Evolutionary conservation across 2,329 filamentous ascomycete genomes (phyloP).

Genomic region (Alternaria postmessia): DNA sequence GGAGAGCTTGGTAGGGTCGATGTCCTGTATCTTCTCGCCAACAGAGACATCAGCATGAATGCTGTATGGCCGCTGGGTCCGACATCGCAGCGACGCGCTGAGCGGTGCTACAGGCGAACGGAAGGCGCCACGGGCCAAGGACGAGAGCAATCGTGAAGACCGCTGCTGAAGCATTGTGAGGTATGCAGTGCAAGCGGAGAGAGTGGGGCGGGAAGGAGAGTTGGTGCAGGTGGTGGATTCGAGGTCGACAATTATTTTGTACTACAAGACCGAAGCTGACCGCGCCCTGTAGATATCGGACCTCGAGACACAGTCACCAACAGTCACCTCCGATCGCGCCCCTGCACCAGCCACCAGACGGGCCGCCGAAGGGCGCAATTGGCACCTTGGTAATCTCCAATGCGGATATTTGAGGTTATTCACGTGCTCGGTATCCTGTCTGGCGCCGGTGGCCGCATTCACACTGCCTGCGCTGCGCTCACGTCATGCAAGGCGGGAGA

Average conservation of each 20-base stretch:
- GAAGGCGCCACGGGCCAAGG: slow-evolving; percentile 37
- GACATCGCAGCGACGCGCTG: slow-evolving; percentile 56
- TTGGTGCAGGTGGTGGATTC: slow-evolving; percentile 16
- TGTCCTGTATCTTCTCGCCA: slow-evolving; percentile 66
- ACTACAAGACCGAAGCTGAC: slow-evolving; percentile 39
- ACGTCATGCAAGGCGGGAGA: slow-evolving; percentile 28
- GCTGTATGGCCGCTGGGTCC: slow-evolving; percentile 58
- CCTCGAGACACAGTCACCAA: slow-evolving; percentile 18
- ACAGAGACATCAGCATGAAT: slow-evolving; percentile 57
- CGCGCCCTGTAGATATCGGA: slow-evolving; percentile 23
- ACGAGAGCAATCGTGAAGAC: slow-evolving; percentile 46
- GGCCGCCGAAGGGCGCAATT: slow-evolving; percentile 30
- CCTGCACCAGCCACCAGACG: neutral
- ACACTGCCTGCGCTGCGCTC: slow-evolving; percentile 7
- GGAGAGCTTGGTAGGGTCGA: slow-evolving; percentile 80
- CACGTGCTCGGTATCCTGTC: slow-evolving; percentile 16
- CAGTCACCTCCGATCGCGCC: slow-evolving; percentile 29
- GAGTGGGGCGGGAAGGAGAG: slow-evolving; percentile 12
- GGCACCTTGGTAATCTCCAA: slow-evolving; percentile 10
- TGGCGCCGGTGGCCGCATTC: slow-evolving; percentile 11
- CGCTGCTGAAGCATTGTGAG: slow-evolving; percentile 49
- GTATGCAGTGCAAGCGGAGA: slow-evolving; percentile 16
- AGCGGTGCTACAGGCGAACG: slow-evolving; percentile 42
- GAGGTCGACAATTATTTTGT: slow-evolving; percentile 30
- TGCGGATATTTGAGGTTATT: slow-evolving; percentile 41